These are phyloP conservation scores for Penicillium sp. DNA, from an alignment of 2,329 filamentous ascomycete genomes.

Conservation along the genomic window DNA sequence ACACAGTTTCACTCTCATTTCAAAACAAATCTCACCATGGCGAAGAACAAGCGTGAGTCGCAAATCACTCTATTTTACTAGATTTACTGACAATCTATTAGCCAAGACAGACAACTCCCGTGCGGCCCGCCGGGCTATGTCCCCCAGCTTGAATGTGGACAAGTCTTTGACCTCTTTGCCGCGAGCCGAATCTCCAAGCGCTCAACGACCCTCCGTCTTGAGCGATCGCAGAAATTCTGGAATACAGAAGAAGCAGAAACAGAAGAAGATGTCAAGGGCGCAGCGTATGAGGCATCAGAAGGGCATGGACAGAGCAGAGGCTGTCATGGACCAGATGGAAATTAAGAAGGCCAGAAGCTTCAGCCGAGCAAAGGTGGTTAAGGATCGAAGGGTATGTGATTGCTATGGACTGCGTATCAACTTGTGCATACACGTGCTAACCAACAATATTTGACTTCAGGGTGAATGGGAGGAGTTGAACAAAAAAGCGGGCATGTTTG, in stretches of 20 bases:
- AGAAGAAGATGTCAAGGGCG: constrained; percentile 49
- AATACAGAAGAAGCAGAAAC: constrained; percentile 52
- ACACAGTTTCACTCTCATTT: constrained; percentile 20
- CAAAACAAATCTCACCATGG: constrained; percentile 33
- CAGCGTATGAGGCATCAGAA: constrained; percentile 56
- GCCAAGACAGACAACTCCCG: constrained; percentile 56
- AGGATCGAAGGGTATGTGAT: constrained; percentile 45
- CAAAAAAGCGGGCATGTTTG: constrained; percentile 29
- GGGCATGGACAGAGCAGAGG: constrained; percentile 56
- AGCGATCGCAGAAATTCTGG: constrained; percentile 51
- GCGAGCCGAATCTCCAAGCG: constrained; percentile 38
- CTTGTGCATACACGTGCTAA: constrained; percentile 14
- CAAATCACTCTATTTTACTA: not conserved
- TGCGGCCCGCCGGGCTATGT: constrained; percentile 57
- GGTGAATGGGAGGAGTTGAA: constrained; percentile 45
- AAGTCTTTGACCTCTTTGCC: constrained; percentile 48
- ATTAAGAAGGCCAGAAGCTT: constrained; percentile 56
- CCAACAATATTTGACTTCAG: constrained; percentile 20
- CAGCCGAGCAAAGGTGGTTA: constrained; percentile 48
- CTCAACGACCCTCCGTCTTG: constrained; percentile 47
- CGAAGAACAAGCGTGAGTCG: constrained; percentile 37
- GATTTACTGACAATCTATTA: constrained; percentile 27
- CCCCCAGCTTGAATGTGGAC: constrained; percentile 54
- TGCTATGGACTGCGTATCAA: not conserved
- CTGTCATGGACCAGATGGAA: constrained; percentile 54